phyloP scores from a whole-genome alignment of 352 stramenopile genomes.

The Phytophthora europaea region DNA sequence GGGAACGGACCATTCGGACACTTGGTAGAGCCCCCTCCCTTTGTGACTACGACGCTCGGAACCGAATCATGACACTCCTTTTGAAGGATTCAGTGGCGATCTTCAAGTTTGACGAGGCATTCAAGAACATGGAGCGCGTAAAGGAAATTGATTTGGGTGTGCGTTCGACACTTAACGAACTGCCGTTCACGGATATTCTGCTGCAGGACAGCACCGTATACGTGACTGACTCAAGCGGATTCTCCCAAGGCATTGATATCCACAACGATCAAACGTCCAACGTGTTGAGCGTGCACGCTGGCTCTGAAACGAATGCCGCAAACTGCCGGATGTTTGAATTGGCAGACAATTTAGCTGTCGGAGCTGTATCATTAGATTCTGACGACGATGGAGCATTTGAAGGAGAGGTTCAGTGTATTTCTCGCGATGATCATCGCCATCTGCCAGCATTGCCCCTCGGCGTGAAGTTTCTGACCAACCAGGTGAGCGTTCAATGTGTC shows the following conservation, averaged over 20 bases:
- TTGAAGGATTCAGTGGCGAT: conserved; percentile 21
- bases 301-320: neutral
- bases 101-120: conserved; percentile 46
- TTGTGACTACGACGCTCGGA: conserved; percentile 36
- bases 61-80: conserved; percentile 37
- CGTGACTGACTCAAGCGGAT: conserved; percentile 41
- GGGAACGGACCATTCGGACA: conserved; percentile 14
- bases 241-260: conserved; percentile 47
- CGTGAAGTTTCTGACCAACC: conserved; percentile 37
- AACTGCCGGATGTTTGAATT: conserved; percentile 33
- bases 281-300: conserved; percentile 17
- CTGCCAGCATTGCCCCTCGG: conserved; percentile 41
- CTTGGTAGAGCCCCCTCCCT: conserved; percentile 35
- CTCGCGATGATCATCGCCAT: conserved; percentile 46
- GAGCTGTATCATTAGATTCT: conserved; percentile 18
- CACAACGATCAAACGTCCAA: conserved; percentile 56
- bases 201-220: conserved; percentile 38
- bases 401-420: conserved; percentile 36
- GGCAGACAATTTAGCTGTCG: conserved; percentile 48
- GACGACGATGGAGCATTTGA: conserved; percentile 24
- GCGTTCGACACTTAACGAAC: conserved; percentile 35
- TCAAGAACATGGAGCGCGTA: conserved; percentile 39
- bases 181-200: conserved; percentile 40
- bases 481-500: conserved; percentile 33
- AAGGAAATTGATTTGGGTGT: conserved; percentile 39